Conservation (phyloP, 2,329 filamentous ascomycete species). For the Clarireedia paspali region DNA sequence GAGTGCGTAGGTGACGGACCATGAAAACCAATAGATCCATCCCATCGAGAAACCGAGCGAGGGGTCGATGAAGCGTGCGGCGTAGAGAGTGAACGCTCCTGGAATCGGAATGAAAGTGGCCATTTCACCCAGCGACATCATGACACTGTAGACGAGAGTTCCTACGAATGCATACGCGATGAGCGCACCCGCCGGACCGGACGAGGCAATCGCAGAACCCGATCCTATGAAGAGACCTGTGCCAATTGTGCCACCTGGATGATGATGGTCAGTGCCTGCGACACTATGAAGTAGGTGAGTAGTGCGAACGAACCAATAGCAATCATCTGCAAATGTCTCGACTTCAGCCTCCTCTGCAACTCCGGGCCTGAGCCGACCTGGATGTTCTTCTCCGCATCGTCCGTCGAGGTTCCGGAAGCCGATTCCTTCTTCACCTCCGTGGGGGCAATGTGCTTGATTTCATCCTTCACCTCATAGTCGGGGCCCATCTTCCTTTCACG, state of each 20-base stretch:
- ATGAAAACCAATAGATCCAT: conserved; percentile 79
- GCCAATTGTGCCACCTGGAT: conserved; percentile 54
- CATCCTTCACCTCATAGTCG: neutral
- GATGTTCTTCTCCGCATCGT: conserved; percentile 4
- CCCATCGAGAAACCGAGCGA: conserved; percentile 71
- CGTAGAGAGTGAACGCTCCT: conserved; percentile 70
- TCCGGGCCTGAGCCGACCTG: conserved; percentile 7
- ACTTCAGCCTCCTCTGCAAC: conserved; percentile 35
- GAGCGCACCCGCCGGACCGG: conserved; percentile 58
- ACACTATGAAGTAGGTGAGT: conserved; percentile 14
- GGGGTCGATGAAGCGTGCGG: conserved; percentile 65
- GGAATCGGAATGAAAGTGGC: conserved; percentile 70
- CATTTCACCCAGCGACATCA: conserved; percentile 65
- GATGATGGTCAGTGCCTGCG: neutral
- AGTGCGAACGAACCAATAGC: conserved; percentile 37
- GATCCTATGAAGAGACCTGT: conserved; percentile 67
- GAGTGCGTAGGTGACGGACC: conserved; percentile 64
- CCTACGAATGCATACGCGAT: conserved; percentile 65
- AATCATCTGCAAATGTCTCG: conserved; percentile 61
- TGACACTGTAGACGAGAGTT: conserved; percentile 66
- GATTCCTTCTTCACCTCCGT: conserved; percentile 3
- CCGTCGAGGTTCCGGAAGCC: neutral
- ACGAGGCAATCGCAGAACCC: conserved; percentile 52
- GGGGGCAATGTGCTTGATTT: neutral
- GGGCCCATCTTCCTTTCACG: neutral